Evolutionary conservation across 2,329 filamentous ascomycete genomes (phyloP).

Genomic region (Sporothrix humicola): DNA sequence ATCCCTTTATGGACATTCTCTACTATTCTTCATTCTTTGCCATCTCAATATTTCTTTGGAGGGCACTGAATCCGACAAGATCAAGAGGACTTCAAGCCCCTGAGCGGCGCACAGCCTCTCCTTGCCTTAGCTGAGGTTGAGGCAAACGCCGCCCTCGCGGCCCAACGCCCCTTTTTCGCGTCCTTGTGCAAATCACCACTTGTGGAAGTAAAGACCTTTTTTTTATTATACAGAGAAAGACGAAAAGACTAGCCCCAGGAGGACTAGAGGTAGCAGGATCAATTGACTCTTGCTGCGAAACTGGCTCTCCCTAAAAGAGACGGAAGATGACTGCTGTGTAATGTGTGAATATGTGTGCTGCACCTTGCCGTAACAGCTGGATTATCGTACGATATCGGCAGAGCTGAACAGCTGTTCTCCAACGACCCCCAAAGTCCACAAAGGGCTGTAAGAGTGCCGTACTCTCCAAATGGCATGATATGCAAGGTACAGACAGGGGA

Average conservation of each 20-base stretch:
- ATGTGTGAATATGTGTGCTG: background rate
- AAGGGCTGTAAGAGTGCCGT: background rate
- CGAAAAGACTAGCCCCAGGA: conserved; percentile 11
- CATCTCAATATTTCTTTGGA: background rate
- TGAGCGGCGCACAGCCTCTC: conserved; percentile 25
- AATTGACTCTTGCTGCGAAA: conserved; percentile 31
- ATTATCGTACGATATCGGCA: background rate
- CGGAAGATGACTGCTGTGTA: background rate
- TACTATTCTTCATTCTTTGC: conserved; percentile 16
- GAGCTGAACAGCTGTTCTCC: too few species aligned
- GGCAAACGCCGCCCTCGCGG: conserved; percentile 19
- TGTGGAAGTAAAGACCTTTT: conserved; percentile 16
- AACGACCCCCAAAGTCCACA: too few species aligned
- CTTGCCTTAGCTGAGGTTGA: background rate
- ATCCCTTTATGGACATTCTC: background rate
- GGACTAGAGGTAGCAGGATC: conserved; percentile 31
- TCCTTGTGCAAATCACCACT: conserved; percentile 27
- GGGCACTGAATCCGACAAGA: conserved; percentile 13
- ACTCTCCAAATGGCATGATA: background rate
- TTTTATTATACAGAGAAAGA: background rate
- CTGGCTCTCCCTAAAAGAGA: background rate
- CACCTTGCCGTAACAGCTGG: too few species aligned
- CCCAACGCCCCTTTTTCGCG: background rate
- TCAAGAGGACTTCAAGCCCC: background rate
- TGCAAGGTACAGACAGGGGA: conserved; percentile 17